Base-by-base conservation (phyloP, 2,329 filamentous ascomycete genomes). In the Cladosporium oxysporum region DNA sequence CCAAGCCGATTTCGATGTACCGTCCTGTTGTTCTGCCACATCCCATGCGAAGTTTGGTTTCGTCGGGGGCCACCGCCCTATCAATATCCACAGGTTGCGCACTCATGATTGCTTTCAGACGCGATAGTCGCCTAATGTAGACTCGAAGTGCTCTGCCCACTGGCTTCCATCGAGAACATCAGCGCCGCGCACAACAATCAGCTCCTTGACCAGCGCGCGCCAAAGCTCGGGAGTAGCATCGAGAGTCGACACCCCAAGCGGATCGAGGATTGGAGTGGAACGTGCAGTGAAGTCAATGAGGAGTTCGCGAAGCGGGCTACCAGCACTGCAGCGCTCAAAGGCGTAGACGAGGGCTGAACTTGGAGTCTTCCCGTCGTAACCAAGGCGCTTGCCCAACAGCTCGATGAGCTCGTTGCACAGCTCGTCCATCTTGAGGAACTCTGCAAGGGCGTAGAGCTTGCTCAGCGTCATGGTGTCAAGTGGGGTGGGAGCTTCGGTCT, bases 371-470 rank as follows among this genome's bases (percentile, higher is more conserved):
- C 10, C 12, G 28, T 64, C 37, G 28, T 58, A 23, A n/a, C 35
- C 52, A 11, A 64, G 62, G 21, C 55, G 35, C 18, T 58, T 5
- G 52, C 35, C 37, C 6, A 64, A 28, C 29, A 50, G 5, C 6
- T 58, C 26, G 11, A 58, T 28, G 37, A 50, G 11, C 23, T 31
- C 35, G 37, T 58, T 21, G 41, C 62, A 58, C 5, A 64, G 62
- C 12, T 58, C 14, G 6, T 12, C 16, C 12, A 64, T 58, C 16
- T 58, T 3, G 1, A 64, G 44, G 26, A 23, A 41, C 18, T 58
- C 35, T n/a, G 62, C 62, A 12, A 64, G 26, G 3, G 55, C 35
- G 37, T 49, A 58, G 16, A 64, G 21, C 26, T 64, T 64, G 31
- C 50, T 58, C 21, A 64, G 28, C 2, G 26, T 49, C 33, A 64